A percentile compares a stretch with the other conserved stretches of the same genome.
These are phyloP conservation scores for Marasmius fiardii DNA, from an alignment of 1,284 basidiomycete species.

Conservation along the genomic window DNA sequence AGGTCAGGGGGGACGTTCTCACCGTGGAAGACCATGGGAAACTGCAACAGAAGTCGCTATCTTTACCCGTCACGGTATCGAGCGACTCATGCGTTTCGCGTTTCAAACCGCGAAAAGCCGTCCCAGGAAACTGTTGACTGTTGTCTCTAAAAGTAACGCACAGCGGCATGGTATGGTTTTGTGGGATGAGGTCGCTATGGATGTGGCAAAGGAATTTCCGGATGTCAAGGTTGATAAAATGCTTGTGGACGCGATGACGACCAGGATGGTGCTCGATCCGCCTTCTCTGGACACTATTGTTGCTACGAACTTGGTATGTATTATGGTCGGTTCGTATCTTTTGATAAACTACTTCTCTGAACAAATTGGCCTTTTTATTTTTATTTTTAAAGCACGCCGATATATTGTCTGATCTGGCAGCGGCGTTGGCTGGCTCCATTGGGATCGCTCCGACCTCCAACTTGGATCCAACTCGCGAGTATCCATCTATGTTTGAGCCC, in stretches of 20 bases:
- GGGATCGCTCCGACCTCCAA: slow-evolving; percentile 57
- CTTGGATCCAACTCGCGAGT: slow-evolving; percentile 43
- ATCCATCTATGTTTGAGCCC: slow-evolving; percentile 36
- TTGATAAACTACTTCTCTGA: no score
- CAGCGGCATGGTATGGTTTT: slow-evolving; percentile 45
- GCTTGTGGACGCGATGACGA: slow-evolving; percentile 36
- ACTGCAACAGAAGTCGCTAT: slow-evolving; percentile 30
- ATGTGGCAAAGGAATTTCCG: slow-evolving; percentile 47
- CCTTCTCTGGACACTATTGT: slow-evolving; percentile 52
- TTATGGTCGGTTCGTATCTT: not conserved
- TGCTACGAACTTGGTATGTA: slow-evolving; percentile 43
- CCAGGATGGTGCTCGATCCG: slow-evolving; percentile 47
- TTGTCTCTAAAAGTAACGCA: slow-evolving; percentile 50
- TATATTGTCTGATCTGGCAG: slow-evolving; percentile 52
- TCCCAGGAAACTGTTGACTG: slow-evolving; percentile 47
- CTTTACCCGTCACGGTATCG: slow-evolving; percentile 48
- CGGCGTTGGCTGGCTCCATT: slow-evolving; percentile 54
- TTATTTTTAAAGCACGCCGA: not conserved
- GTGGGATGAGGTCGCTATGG: slow-evolving; percentile 45
- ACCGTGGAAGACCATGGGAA: slow-evolving; percentile 9
- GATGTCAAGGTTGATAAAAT: slow-evolving; percentile 51
- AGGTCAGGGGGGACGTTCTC: slow-evolving; percentile 44
- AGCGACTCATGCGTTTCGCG: slow-evolving; percentile 50
- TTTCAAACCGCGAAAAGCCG: slow-evolving; percentile 48
- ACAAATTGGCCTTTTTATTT: no score